phyloP scores from a whole-genome alignment of 345 rosid species.

The Leavenworthia alabamica region DNA sequence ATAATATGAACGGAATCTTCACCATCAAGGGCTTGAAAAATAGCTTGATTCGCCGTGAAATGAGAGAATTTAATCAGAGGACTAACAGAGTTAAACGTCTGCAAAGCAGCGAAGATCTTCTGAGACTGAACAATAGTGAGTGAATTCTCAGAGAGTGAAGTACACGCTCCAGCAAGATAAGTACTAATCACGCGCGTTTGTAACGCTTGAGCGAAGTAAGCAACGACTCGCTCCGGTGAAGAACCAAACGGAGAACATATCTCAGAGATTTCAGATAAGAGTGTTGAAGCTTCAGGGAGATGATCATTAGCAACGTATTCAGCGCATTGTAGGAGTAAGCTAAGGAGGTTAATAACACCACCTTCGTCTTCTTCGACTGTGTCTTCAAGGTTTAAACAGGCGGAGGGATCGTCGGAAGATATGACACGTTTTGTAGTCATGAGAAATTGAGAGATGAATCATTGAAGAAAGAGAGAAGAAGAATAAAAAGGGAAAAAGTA shows the following conservation, averaged over 20 bases:
- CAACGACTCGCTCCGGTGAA: slow-evolving; percentile 82
- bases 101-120: slow-evolving; percentile 69
- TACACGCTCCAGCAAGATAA: slow-evolving; percentile 49
- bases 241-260: slow-evolving; percentile 84
- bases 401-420: slow-evolving; percentile 44
- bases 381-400: slow-evolving; percentile 22
- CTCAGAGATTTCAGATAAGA: slow-evolving; percentile 69
- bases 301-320: slow-evolving; percentile 78
- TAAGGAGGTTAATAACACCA: slow-evolving; percentile 48
- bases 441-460: slow-evolving; percentile 13
- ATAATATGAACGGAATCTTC: slow-evolving; percentile 82
- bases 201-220: slow-evolving; percentile 79
- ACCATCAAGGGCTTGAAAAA: slow-evolving; percentile 74
- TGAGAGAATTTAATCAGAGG: slow-evolving; percentile 85
- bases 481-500: neutral
- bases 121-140: slow-evolving; percentile 54
- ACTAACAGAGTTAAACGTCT: slow-evolving; percentile 70
- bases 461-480: slow-evolving; percentile 24
- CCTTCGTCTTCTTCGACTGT: slow-evolving; percentile 31
- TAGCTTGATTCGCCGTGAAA: slow-evolving; percentile 94
- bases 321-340: slow-evolving; percentile 86
- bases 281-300: slow-evolving; percentile 59
- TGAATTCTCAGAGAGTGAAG: slow-evolving; percentile 44
- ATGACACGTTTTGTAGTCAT: slow-evolving; percentile 37
- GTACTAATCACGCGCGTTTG: slow-evolving; percentile 84